A percentile compares a stretch with the other conserved stretches of the same genome.
phyloP scores from a whole-genome alignment of 106 monocot species.

The Dendrobium nobile region DNA sequence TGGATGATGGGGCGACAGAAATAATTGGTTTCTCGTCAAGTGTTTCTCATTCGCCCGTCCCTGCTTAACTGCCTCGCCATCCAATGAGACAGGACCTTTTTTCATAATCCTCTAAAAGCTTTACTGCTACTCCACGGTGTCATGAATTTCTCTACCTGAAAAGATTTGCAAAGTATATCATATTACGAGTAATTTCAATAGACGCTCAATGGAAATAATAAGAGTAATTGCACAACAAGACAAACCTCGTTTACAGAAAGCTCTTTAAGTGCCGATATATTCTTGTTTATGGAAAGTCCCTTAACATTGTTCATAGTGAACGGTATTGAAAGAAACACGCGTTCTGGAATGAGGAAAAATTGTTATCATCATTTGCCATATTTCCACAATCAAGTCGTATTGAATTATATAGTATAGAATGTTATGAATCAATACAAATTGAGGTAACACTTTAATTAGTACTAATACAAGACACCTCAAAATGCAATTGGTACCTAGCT shows the following conservation, averaged over 20 bases:
- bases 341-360: constrained; percentile 44
- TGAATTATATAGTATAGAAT: neutral
- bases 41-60: constrained; percentile 79
- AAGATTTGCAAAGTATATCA: constrained; percentile 1
- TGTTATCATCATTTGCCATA: neutral
- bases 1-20: constrained; percentile 12
- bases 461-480: neutral
- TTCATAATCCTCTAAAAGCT: constrained; percentile 73
- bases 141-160: constrained; percentile 72
- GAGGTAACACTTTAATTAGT: neutral
- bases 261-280: constrained; percentile 44
- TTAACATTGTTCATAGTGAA: constrained; percentile 51
- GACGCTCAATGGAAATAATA: neutral
- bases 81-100: constrained; percentile 57
- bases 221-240: neutral
- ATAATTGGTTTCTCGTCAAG: constrained; percentile 75
- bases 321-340: constrained; percentile 57
- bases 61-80: constrained; percentile 49
- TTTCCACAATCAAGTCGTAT: neutral
- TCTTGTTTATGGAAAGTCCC: constrained; percentile 62
- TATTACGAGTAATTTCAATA: neutral
- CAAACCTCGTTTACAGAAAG: constrained; percentile 54
- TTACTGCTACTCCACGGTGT: constrained; percentile 47
- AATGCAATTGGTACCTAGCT: too few relatives aligned
- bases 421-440: neutral